Base-by-base conservation (phyloP, 1,139 yeast species). In the Geotrichum siamense region DNA sequence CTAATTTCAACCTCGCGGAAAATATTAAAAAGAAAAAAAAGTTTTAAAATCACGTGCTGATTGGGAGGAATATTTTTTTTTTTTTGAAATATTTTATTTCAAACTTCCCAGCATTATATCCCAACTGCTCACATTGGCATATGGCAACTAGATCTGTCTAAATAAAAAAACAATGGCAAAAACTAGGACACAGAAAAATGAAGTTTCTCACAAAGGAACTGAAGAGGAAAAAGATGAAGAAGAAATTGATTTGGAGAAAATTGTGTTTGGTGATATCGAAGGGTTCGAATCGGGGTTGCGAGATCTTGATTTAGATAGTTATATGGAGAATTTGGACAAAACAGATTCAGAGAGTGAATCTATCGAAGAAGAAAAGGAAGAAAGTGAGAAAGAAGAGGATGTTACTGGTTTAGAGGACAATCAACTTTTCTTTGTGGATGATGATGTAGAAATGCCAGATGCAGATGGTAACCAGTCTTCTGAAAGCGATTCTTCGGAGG, bases 251-350 rank as follows among this genome's bases (percentile, higher is more conserved):
- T 72, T 91, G 40, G 95, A 89, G 52, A 83, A 77, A 60, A 70
- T 85, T 16, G 96, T 93, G 3, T 91, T 93, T 64, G 97, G 98
- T 17, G 97, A 91, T 60, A 58, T 72, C 1, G 79, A 79, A 35
- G 93, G 91, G 23, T 87, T 89, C 61, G 87, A 82, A 51, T 61
- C 68, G 37, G 82, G 79, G 51, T 69, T 84, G 59, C 74, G 71
- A 52, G 75, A 75, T 51, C 65, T 76, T 38, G 85, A 78, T 53
- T 47, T 56, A 15, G 60, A 54, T n/a, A 41, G 41, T 19, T 72
- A 75, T 51, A 68, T 79, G 39, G 72, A 70, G 51, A 72, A 72
- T 45, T 71, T 71, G 26, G 35, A 40, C 52, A 64, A 70, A 35
- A 78, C 70, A 36, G 72, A 69, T 20, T 58, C 55, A 13, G 57